Base-by-base conservation (phyloP, 2,329 filamentous ascomycete genomes). In the Bimuria novae-zelandiae region DNA sequence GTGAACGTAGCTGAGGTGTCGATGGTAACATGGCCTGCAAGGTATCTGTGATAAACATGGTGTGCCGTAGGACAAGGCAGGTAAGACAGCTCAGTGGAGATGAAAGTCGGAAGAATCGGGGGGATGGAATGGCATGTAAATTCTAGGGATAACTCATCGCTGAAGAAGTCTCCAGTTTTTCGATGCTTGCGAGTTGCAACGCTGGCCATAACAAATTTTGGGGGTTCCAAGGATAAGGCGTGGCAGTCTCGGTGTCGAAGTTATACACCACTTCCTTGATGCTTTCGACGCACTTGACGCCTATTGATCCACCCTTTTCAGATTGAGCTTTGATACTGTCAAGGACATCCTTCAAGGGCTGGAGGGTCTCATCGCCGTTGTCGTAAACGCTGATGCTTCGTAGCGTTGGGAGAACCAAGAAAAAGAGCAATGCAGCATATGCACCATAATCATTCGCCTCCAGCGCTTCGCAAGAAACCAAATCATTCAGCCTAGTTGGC, bases 401-500 rank as follows among this genome's bases (percentile, higher is more conserved):
- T 10, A 69, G 42, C 3, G 44, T 47, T 7, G 65, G 67, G 11
- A 67, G 55, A 2, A 57, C 40, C 29, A 69, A 23, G 29, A 69
- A 25, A 6, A 68, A 37, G 1, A 68, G 55, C 1, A 68, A 41
- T 1, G 60, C 55, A 25, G 64, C 65, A 40, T 65, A 67, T 25
- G 63, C 61, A 7, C 63, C 63, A 41, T 67, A 68, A 23, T 67
- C 65, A 42, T 63, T 56, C 47, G 58, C 53, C 19, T 14, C 46
- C 44, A 67, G 54, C 8, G 57, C 60, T 32, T 64, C 54, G 42
- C 49, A 53, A 5, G 64, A 55, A 45, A 61, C 60, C n/a, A 63
- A 55, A 25, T 25, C 49, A 2, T 54, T 42, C 19, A 56, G 29
- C 7, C 67, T 52, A 12, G 65, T 25, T 11, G 57, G 56, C 44